Base-by-base conservation (phyloP, 345 rosid genomes). In the Acer campestre region DNA sequence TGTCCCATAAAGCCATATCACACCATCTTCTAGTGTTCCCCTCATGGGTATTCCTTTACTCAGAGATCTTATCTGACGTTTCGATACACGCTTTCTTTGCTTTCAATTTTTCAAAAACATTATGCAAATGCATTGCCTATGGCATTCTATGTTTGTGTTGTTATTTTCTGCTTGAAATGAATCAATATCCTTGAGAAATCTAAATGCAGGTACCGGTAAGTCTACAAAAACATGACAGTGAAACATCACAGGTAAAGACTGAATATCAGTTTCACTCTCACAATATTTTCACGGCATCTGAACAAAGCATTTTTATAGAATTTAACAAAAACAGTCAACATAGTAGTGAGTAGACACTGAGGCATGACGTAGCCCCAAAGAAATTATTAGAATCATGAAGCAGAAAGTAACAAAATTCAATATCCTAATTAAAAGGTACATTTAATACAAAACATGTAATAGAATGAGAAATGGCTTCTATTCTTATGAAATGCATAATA, bases 1-100 rank as follows among this genome's bases (percentile, higher is more conserved):
- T 71, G 77, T 74, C 79, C 75, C 77, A 20, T 25, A 70, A 70
- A 75, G 79, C 81, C 77, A 70, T 29, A 67, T 38, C 67, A 74
- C 55, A 48, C 56, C 79, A 80, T 74, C 51, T 77, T 58, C 77
- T 61, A 68, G 48, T 67, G 80, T 73, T 79, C 76, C 73, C 70
- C 72, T 79, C 42, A 68, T 31, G 76, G 25, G 13, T 27, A 46
- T 23, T 63, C 46, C 67, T 68, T 74, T 23, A 20, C 17, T 12
- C 4, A 22, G 53, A 53, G 22, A 35, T 75, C 70, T 66, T 31
- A 66, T 65, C 71, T 20, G 25, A 35, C 11, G 46, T 27, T 64
- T 51, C 11, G 40, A 42, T 61, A 27, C 69, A 23, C 46, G 17
- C 77, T 61, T 74, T 44, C 40, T 14, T 61, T 62, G 29, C 61